These are phyloP conservation scores for Citrus glauca DNA, from an alignment of 345 rosid genomes.

Conservation along the genomic window DNA sequence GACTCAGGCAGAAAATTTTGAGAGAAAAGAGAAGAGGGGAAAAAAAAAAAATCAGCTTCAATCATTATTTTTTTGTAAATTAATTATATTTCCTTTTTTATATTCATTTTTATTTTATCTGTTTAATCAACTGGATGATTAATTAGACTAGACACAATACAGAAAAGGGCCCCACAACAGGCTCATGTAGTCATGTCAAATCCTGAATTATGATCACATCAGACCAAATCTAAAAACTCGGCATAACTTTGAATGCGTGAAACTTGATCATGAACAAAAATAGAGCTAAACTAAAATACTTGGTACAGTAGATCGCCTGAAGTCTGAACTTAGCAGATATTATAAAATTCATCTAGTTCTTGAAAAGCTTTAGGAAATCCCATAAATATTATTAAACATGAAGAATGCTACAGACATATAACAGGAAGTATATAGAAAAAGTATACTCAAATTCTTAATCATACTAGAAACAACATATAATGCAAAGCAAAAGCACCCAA, in stretches of 20 bases:
- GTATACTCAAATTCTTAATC: slow-evolving; percentile 4
- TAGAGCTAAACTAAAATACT: slow-evolving; percentile 5
- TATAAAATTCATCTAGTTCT: neutral
- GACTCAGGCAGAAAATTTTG: too few relatives aligned
- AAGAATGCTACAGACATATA: slow-evolving; percentile 1
- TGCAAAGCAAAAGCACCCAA: slow-evolving; percentile 25
- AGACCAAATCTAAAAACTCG: neutral
- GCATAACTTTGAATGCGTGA: neutral
- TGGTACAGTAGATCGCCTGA: neutral
- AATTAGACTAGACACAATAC: neutral
- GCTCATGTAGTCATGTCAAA: slow-evolving; percentile 4
- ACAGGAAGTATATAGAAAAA: neutral
- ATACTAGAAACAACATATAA: slow-evolving; percentile 25
- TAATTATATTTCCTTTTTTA: too few relatives aligned
- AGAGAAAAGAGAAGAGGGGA: too few relatives aligned
- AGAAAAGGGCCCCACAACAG: slow-evolving; percentile 6
- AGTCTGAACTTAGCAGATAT: slow-evolving; percentile 4
- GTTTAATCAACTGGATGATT: neutral
- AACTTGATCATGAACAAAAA: neutral
- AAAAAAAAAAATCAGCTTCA: too few relatives aligned
- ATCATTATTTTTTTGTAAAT: too few relatives aligned
- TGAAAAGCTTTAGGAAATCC: neutral
- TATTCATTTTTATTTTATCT: too few relatives aligned
- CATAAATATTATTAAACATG: neutral
- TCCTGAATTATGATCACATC: neutral